A percentile compares a stretch with the other conserved stretches of the same genome.
Evolutionary conservation across 1,284 basidiomycete genomes (phyloP).

Genomic region (Pterulicium gracile): DNA sequence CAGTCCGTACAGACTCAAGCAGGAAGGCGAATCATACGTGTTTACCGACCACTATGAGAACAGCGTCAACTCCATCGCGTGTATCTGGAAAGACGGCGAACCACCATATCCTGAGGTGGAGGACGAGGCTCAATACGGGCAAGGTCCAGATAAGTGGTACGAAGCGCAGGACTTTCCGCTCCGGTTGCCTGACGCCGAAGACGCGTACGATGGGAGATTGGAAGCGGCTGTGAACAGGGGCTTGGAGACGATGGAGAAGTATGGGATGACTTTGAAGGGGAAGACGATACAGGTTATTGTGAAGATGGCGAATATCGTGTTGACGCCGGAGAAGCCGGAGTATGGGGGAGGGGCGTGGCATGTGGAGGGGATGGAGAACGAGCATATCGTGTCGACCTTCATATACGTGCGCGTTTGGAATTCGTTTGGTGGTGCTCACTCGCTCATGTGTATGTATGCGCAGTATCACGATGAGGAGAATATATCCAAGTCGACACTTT

Average conservation of each 20-base stretch:
- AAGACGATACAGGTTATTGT: conserved; percentile 33
- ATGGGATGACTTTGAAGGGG: conserved; percentile 12
- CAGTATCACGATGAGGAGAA: conserved; percentile 23
- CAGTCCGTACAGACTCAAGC: not conserved
- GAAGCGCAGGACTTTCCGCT: conserved; percentile 9
- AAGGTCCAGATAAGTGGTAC: not conserved
- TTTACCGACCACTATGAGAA: not conserved
- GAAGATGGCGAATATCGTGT: conserved; percentile 37
- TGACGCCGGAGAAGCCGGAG: conserved; percentile 32
- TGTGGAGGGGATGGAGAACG: conserved; percentile 30
- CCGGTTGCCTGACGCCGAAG: conserved; percentile 9
- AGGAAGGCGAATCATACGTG: not conserved
- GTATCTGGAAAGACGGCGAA: conserved; percentile 5
- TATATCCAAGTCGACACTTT: conserved; percentile 20
- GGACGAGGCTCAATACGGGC: not conserved
- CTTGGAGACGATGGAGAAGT: no score
- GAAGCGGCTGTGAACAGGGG: conserved; percentile 9
- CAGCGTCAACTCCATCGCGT: not conserved
- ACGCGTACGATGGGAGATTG: conserved; percentile 11
- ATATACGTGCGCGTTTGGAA: conserved; percentile 18
- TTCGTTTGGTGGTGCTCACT: not conserved
- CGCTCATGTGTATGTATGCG: not conserved
- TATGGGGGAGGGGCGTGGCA: conserved; percentile 28
- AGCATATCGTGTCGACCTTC: conserved; percentile 32
- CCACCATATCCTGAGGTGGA: conserved; percentile 12